Percentiles rank a stretch among this genome's conserved stretches.
phyloP scores from a whole-genome alignment of 116 monocot genomes.

The Zostera marina region DNA sequence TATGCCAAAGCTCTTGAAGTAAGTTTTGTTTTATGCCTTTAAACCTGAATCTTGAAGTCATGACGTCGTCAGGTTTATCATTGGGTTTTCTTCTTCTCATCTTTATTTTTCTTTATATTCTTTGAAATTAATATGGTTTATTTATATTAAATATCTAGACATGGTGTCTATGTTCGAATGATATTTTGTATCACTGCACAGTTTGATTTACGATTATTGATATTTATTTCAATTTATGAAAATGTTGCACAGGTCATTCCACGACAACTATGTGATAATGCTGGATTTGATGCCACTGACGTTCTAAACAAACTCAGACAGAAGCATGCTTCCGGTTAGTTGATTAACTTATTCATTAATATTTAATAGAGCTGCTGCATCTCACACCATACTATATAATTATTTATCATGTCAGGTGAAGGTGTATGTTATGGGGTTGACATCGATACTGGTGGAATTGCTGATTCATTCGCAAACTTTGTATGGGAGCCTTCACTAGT shows the following conservation, averaged over 20 bases:
- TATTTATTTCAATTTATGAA: neutral
- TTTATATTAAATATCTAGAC: too few relatives aligned
- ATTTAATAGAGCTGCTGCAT: neutral
- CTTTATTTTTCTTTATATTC: too few relatives aligned
- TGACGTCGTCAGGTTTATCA: too few relatives aligned
- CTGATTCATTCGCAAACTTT: slow-evolving; percentile 92
- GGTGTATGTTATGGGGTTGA: slow-evolving; percentile 88
- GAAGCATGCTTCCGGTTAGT: slow-evolving; percentile 81
- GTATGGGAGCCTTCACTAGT: slow-evolving; percentile 98
- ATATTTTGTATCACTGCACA: too few relatives aligned
- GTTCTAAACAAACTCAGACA: slow-evolving; percentile 88
- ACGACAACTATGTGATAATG: slow-evolving; percentile 83
- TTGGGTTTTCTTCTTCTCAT: neutral
- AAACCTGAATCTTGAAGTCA: too few relatives aligned
- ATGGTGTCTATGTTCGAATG: too few relatives aligned
- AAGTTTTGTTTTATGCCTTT: neutral
- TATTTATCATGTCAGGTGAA: slow-evolving; percentile 39
- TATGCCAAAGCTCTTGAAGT: slow-evolving; percentile 99
- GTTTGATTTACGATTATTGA: neutral
- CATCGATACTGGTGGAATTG: slow-evolving; percentile 86
- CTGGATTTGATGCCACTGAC: slow-evolving; percentile 95
- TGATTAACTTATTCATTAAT: neutral
- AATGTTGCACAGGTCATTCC: slow-evolving; percentile 52
- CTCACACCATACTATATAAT: neutral
- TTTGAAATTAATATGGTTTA: too few relatives aligned